Conservation (phyloP, 768 basidiomycete genomes). For the Lactarius indigo region DNA sequence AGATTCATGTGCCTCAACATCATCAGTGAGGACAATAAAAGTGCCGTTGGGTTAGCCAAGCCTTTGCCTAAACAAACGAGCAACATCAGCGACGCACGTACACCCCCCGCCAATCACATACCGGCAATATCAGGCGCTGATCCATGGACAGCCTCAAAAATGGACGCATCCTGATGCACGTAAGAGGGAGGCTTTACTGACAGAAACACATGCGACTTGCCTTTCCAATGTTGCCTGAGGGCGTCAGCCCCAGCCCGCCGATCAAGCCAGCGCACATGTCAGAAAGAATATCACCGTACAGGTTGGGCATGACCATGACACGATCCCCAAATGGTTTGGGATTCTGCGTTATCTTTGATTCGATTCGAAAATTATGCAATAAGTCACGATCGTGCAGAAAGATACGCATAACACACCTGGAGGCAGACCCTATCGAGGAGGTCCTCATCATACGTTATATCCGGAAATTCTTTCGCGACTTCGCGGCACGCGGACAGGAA, state of each 20-base stretch:
- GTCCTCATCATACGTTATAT: conserved; percentile 93
- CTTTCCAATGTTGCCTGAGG: conserved; percentile 95
- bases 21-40: conserved; percentile 93
- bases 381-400: background rate
- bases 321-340: conserved; percentile 91
- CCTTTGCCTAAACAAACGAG: conserved; percentile 60
- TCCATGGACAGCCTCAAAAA: conserved; percentile 99
- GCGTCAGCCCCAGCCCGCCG: conserved; percentile 94
- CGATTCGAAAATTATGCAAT: background rate
- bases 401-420: conserved; percentile 47
- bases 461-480: conserved; percentile 93
- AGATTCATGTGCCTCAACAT: conserved; percentile 98
- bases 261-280: conserved; percentile 99
- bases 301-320: conserved; percentile 99
- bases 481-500: conserved; percentile 97
- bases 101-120: conserved; percentile 28
- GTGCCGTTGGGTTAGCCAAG: conserved; percentile 98
- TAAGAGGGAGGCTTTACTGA: background rate
- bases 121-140: conserved; percentile 99
- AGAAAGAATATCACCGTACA: conserved; percentile 93
- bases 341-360: conserved; percentile 77
- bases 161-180: conserved; percentile 80
- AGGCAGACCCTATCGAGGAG: conserved; percentile 95
- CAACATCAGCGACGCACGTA: background rate
- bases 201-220: conserved; percentile 40